Evolutionary conservation across 2,329 filamentous ascomycete genomes (phyloP), one percentile per base, ranked within the genome.

Genomic region (Pestalotiopsis sp.): DNA sequence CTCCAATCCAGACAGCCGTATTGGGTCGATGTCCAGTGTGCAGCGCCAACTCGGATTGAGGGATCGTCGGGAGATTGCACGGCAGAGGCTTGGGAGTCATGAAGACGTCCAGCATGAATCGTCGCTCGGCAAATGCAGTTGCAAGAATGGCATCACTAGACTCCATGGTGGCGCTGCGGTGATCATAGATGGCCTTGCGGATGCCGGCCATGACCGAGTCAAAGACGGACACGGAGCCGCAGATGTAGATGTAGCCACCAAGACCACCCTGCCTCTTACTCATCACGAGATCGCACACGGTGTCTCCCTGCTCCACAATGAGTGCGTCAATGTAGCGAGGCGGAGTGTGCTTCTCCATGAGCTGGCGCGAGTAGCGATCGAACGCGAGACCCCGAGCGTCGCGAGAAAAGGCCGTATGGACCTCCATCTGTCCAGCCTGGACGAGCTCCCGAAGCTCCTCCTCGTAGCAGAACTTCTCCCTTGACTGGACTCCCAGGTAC

Each of bases 101-200:
- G 74, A 88, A 88, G 56, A 88, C 84, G 68, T 88, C 85, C 0
- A 87, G 75, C 86, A 88, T 88, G 72, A 88, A 85, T 5, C 86
- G 80, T 1, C 86, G 80, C 75, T 88, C 86, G 0, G 85, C 85
- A 68, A 88, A 87, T 0, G 86, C 86, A 27, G 82, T 84, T 71
- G 85, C 83, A 64, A 87, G 75, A 64, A 88, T 82, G 39, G 81
- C 75, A 66, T 88, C 86, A 0, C 84, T 82, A 0, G 82, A 83
- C 41, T 86, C 83, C 79, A 86, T 85, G 0, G 84, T 87, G 2
- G 85, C 81, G 2, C 84, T 84, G 56, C 84, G 81, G 71, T 87
- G 82, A 25, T 83, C 84, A 70, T 87, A 88, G 23, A 88, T 82
- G 2, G 86, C 86, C 74, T 85, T 85, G n/a, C 85, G 82, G 61